Evolutionary conservation across 805 yeast genomes (phyloP), one percentile per base, ranked within the genome.

Genomic region (Ogataea nakhonphanomensis): DNA sequence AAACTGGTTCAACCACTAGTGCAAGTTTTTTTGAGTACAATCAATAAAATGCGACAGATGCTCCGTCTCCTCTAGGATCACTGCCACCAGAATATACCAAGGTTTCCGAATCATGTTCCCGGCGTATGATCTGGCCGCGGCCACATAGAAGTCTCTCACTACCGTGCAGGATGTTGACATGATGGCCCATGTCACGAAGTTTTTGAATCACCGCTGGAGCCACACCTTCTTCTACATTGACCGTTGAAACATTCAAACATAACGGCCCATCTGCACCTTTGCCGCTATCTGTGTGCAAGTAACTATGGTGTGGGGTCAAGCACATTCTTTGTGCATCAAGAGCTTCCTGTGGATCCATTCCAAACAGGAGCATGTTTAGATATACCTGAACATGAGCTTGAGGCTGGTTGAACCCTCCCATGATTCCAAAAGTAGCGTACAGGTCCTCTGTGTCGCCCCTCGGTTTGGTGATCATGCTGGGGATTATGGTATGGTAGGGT

Each of bases 331-430:
- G 93, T 9, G 83, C 78, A 55, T 85, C 93, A 26, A 84, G 59
- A 4, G 89, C 79, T 50, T 78, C 76, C 60, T 86, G 95, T 2
- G 91, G 86, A 39, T 76, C 73, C 52, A 79, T 60, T 0, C 79
- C 79, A 57, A 81, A 85, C 9, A 79, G 54, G 2, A 72, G 52
- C 70, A 85, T 58, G 57, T 86, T 85, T 46, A 84, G 61, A 27
- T 76, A 80, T 26, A 83, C 90, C 58, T 84, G 91, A 6, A 85
- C 78, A 51, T 85, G 95, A 2, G 90, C 90, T 51, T 83, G 87
- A 3, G 95, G 95, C 59, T 86, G 95, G 67, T 81, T 84, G 64
- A 79, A 85, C 0, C 91, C 95, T 12, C 95, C 95, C 88, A 84
- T 84, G 45, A 49, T 47, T 10, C 53, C 53, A 50, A 71, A 81